Conservation (phyloP, 2,329 filamentous ascomycete genomes). For the Neonectria magnoliae region DNA sequence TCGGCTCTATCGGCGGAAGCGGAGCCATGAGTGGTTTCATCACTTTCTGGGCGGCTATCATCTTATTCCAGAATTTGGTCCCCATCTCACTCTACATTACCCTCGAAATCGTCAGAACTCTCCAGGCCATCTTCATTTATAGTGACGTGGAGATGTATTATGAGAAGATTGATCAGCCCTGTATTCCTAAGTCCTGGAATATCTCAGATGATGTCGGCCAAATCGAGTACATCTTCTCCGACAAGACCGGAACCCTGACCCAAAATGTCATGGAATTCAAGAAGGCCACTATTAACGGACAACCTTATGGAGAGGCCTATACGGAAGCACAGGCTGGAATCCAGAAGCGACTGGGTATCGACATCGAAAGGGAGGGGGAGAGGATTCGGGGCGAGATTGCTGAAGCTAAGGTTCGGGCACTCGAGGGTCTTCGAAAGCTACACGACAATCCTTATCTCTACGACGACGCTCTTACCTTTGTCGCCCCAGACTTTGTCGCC, state of each 20-base stretch:
- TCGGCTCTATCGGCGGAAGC: slow-evolving; percentile 79
- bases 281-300: slow-evolving; percentile 95
- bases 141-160: slow-evolving; percentile 98
- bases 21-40: slow-evolving; percentile 88
- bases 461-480: slow-evolving; percentile 90
- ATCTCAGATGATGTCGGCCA: slow-evolving; percentile 98
- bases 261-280: slow-evolving; percentile 99
- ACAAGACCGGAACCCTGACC: slow-evolving; percentile 96
- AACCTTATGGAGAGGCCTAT: slow-evolving; percentile 96
- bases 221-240: slow-evolving; percentile 99
- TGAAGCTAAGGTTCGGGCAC: slow-evolving; percentile 76
- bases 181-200: slow-evolving; percentile 98
- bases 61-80: slow-evolving; percentile 98
- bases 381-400: slow-evolving; percentile 82
- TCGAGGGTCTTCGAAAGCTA: slow-evolving; percentile 77
- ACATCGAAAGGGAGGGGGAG: slow-evolving; percentile 83
- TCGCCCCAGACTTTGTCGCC: slow-evolving; percentile 87
- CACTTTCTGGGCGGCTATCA: slow-evolving; percentile 94
- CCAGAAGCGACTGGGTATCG: slow-evolving; percentile 88
- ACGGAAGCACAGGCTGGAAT: slow-evolving; percentile 97
- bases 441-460: slow-evolving; percentile 92
- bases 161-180: slow-evolving; percentile 91
- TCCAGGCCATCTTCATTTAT: slow-evolving; percentile 97
- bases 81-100: slow-evolving; percentile 98
- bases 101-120: slow-evolving; percentile 91